Conservation (phyloP, 176 grass and related monocot species). For the Rhipidocladum racemiflorum region DNA sequence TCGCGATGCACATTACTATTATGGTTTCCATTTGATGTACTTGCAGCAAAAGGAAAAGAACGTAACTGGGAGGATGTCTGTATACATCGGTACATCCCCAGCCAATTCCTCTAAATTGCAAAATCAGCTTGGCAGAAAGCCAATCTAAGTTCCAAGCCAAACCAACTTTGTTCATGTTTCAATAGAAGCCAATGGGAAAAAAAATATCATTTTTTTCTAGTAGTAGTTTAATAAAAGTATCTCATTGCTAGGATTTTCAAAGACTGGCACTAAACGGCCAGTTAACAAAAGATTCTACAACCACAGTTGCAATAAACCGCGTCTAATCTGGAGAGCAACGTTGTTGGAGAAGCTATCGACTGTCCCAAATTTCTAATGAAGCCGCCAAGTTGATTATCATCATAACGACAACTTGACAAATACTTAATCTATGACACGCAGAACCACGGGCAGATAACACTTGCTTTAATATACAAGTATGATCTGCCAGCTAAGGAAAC, state of each 20-base stretch:
- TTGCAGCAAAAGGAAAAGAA: background rate
- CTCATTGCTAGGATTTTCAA: background rate
- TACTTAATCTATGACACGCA: background rate
- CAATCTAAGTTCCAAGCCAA: background rate
- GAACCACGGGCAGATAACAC: background rate
- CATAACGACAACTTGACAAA: constrained; percentile 12
- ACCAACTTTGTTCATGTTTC: background rate
- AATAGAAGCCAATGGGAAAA: background rate
- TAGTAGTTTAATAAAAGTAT: background rate
- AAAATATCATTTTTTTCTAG: background rate
- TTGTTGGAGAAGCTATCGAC: constrained; percentile 17
- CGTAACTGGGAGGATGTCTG: background rate
- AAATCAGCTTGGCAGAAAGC: background rate
- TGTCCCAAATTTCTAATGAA: background rate
- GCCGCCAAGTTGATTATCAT: background rate
- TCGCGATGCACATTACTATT: constrained; percentile 9
- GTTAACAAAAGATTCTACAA: background rate
- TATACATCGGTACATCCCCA: no score
- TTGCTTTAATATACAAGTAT: constrained; percentile 28
- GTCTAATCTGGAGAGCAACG: constrained; percentile 24
- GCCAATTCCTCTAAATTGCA: background rate
- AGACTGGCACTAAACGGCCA: background rate
- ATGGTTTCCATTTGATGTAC: background rate
- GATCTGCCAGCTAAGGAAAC: constrained; percentile 37
- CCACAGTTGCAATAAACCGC: background rate